phyloP scores from a whole-genome alignment of 2,329 filamentous ascomycete genomes.

The Decorospora gaudefroyi region DNA sequence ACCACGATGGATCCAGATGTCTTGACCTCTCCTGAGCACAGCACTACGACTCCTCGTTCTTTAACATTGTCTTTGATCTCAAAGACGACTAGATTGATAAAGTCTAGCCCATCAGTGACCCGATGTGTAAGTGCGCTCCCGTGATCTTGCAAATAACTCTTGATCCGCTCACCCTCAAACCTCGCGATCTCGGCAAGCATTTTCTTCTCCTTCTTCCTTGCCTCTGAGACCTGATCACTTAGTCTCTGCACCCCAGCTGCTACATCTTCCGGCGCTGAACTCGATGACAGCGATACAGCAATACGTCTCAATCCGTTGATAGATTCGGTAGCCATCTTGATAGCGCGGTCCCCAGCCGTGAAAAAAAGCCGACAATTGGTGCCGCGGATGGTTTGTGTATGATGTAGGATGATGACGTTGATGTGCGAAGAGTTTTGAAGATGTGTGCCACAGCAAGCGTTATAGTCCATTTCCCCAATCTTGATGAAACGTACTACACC shows the following conservation, averaged over 20 bases:
- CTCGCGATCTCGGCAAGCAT: slow-evolving; percentile 35
- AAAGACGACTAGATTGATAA: slow-evolving; percentile 34
- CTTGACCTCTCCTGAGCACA: slow-evolving; percentile 39
- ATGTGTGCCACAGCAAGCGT: slow-evolving; percentile 44
- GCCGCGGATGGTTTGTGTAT: slow-evolving; percentile 36
- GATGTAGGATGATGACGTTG: slow-evolving; percentile 38
- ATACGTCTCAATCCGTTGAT: slow-evolving; percentile 36
- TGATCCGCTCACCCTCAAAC: slow-evolving; percentile 35
- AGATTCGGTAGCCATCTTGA: slow-evolving; percentile 31
- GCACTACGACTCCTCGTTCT: slow-evolving; percentile 30
- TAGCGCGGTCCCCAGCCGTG: slow-evolving; percentile 39
- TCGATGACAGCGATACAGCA: slow-evolving; percentile 33
- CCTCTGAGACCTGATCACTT: slow-evolving; percentile 30
- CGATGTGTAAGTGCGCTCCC: slow-evolving; percentile 33
- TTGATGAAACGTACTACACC: slow-evolving; percentile 41
- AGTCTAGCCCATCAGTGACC: slow-evolving; percentile 36
- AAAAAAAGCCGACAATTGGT: slow-evolving; percentile 43
- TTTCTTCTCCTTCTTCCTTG: slow-evolving; percentile 35
- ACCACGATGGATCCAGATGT: slow-evolving; percentile 34
- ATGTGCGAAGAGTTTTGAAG: slow-evolving; percentile 42
- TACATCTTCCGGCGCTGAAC: slow-evolving; percentile 30
- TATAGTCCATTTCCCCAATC: slow-evolving; percentile 42
- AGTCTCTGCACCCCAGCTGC: slow-evolving; percentile 31
- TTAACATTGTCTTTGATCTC: slow-evolving; percentile 36
- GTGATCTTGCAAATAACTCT: slow-evolving; percentile 16